Conservation (phyloP, 1,139 yeast genomes). For the Candida sanyaensis region DNA sequence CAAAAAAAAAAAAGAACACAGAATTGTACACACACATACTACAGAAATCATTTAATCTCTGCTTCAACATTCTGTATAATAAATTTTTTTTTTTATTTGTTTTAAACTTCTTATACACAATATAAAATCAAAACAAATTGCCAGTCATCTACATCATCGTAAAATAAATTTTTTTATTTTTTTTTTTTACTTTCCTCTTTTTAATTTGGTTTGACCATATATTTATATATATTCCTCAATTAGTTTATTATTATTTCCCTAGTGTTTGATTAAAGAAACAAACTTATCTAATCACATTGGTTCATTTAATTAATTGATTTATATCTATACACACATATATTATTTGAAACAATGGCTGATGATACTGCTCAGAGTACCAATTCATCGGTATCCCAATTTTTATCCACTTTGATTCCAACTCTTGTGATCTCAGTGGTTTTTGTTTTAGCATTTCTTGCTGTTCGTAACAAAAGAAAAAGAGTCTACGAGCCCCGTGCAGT, state of each 20-base stretch:
- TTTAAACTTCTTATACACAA: no score
- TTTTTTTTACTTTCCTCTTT: not conserved
- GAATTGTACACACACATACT: no score
- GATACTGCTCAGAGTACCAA: slow-evolving; percentile 8
- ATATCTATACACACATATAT: not conserved
- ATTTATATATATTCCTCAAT: no score
- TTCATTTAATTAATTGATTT: no score
- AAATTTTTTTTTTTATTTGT: no score
- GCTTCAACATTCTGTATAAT: no score
- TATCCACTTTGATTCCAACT: slow-evolving; percentile 41
- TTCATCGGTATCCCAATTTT: slow-evolving; percentile 36
- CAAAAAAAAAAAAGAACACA: no score
- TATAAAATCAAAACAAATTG: slow-evolving; percentile 4
- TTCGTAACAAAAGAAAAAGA: slow-evolving; percentile 66
- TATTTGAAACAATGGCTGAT: slow-evolving; percentile 6
- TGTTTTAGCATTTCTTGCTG: slow-evolving; percentile 53
- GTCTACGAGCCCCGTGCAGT: slow-evolving; percentile 80
- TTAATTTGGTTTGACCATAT: not conserved
- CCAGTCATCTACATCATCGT: not conserved
- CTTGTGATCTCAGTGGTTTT: slow-evolving; percentile 57
- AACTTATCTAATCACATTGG: no score
- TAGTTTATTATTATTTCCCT: no score
- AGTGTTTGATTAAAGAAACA: no score
- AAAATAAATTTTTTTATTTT: not conserved
- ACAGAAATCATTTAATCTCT: no score